A percentile compares a stretch with the other conserved stretches of the same genome.
These are phyloP conservation scores for Margaritispora aquatica DNA, from an alignment of 495 filamentous ascomycete species.

Conservation along the genomic window DNA sequence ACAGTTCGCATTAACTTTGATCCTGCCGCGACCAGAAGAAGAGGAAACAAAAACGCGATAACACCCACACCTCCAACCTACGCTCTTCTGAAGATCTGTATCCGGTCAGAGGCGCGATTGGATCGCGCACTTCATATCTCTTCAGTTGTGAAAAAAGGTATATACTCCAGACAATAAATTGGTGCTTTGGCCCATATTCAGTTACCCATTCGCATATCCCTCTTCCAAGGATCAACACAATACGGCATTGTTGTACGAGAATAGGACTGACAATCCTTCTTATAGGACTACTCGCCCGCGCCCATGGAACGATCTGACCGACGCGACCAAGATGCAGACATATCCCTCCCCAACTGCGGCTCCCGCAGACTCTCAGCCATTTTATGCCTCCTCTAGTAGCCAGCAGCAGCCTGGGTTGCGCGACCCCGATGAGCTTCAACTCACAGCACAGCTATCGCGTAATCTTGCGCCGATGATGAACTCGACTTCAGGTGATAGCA, in stretches of 20 bases:
- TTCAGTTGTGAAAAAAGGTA: not conserved
- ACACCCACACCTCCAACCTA: not conserved
- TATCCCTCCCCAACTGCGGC: slow-evolving; percentile 18
- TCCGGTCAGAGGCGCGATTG: not conserved
- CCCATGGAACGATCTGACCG: slow-evolving; percentile 10
- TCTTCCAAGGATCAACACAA: not conserved
- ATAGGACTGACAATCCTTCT: slow-evolving; percentile 14
- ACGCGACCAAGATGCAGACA: slow-evolving; percentile 15
- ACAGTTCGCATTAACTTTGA: not conserved
- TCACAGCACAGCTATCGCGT: slow-evolving; percentile 46
- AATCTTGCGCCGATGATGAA: slow-evolving; percentile 24
- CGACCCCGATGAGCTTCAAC: slow-evolving; percentile 41
- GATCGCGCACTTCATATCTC: not conserved
- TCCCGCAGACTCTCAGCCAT: slow-evolving; percentile 12
- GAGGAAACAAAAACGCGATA: not conserved
- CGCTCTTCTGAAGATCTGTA: not conserved
- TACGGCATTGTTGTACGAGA: not conserved
- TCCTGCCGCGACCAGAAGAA: not conserved
- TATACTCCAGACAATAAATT: not conserved
- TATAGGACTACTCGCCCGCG: slow-evolving; percentile 9
- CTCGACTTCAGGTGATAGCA: slow-evolving; percentile 1
- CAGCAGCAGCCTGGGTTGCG: slow-evolving; percentile 27
- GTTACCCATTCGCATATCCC: not conserved
- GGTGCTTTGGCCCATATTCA: not conserved
- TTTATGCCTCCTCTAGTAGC: slow-evolving; percentile 16